Evolutionary conservation across 2,329 filamentous ascomycete species (phyloP), one percentile per base, ranked within the genome.

Genomic region (Leptodontidium sp.): DNA sequence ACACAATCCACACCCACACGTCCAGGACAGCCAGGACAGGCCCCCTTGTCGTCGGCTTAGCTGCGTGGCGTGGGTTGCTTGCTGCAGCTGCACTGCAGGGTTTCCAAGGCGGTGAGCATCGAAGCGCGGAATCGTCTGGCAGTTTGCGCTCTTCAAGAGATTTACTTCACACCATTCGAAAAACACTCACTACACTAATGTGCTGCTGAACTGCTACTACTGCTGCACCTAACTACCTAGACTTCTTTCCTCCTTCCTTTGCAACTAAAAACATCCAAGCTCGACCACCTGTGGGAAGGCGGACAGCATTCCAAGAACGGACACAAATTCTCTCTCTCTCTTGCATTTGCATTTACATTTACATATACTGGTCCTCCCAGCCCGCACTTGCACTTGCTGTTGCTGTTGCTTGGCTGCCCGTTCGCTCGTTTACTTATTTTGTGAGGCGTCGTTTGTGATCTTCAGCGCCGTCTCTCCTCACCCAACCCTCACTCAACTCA

Each of bases 401-500:
- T 66, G 43, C 21, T 21, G 21, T 21, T 21, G 21, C 21, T 29
- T 35, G 17, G 35, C 14, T 38, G 57, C 38, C 47, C 49, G 47
- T 62, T 62, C 65, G 15, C 21, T 67, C 58, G 35, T 43, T 67
- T 61, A 21, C n/a, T 66, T 45, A 32, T 26, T 55, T 21, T 21
- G 21, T 21, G 21, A 21, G 21, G 21, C 21, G 21, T 70, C 35
- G 53, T 59, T 47, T 49, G 67, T 65, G 64, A 69, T 69, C 66
- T 24, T 61, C 58, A 43, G 38, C 52, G 29, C 63, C 63, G 21
- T 29, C n/a, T 64, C 53, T 26, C 26, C 52, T 53, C 58, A 15
- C 26, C 57, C 35, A 50, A 55, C 26, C 52, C 21, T 21, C 21
- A 21, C 21, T 21, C 21, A 21, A 21, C 43, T 50, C 52, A 47